Conservation (phyloP, 768 basidiomycete genomes). For the Lentinula raphanica region DNA sequence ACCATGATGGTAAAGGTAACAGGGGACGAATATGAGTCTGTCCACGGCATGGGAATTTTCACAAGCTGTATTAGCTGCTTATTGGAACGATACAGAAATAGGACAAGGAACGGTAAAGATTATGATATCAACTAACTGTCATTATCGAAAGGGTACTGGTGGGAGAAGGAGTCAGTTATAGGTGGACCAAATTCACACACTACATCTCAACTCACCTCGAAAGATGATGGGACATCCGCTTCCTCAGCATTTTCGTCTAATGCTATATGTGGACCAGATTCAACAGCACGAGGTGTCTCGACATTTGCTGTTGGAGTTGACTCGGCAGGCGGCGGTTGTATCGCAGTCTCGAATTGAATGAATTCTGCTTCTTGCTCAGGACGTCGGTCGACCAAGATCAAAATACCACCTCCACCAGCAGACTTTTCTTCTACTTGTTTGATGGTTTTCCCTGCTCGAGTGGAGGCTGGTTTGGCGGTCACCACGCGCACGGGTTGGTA, state of each 20-base stretch:
- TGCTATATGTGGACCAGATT: slow-evolving; percentile 54
- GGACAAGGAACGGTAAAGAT: neutral
- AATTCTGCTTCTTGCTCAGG: slow-evolving; percentile 71
- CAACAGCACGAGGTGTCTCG: slow-evolving; percentile 24
- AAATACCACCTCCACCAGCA: slow-evolving; percentile 81
- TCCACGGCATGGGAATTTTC: neutral
- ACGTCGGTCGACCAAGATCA: slow-evolving; percentile 72
- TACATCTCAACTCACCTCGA: slow-evolving; percentile 59
- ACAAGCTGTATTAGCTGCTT: neutral
- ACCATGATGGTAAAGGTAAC: neutral
- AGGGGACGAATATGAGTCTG: neutral
- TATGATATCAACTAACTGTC: slow-evolving; percentile 37
- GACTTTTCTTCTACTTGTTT: slow-evolving; percentile 50
- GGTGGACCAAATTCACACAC: neutral
- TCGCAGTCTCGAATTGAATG: slow-evolving; percentile 51
- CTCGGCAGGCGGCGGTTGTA: slow-evolving; percentile 20
- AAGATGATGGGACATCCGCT: slow-evolving; percentile 69
- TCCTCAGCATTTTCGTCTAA: slow-evolving; percentile 70
- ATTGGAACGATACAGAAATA: neutral
- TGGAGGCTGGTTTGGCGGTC: slow-evolving; percentile 37
- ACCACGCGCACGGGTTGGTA: slow-evolving; percentile 89
- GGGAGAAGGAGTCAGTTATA: slow-evolving; percentile 16
- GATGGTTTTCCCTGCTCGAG: slow-evolving; percentile 29
- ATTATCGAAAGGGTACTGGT: slow-evolving; percentile 74
- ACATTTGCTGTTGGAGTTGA: slow-evolving; percentile 28